A percentile compares a stretch with the other conserved stretches of the same genome.
These are phyloP conservation scores for Akanthomyces lecanii DNA, from an alignment of 2,329 filamentous ascomycete genomes.

Conservation along the genomic window DNA sequence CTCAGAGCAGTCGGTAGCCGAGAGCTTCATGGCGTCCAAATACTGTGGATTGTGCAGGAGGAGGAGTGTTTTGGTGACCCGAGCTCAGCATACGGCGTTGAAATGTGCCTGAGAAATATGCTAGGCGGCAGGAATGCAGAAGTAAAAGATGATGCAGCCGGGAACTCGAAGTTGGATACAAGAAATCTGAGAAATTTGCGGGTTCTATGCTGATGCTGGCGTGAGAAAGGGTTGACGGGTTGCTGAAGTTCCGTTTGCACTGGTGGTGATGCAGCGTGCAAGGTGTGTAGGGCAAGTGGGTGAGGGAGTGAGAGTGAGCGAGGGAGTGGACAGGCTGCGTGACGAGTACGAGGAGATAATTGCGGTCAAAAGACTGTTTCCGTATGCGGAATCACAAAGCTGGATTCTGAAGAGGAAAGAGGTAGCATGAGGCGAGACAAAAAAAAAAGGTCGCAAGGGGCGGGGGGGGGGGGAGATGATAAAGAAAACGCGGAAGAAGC, in stretches of 20 bases:
- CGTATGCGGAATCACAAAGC: not conserved
- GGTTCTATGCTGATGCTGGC: not conserved
- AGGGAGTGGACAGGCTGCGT: too few relatives aligned
- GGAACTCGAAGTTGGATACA: not conserved
- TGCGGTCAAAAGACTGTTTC: not conserved
- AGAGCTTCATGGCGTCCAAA: not conserved
- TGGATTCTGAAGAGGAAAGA: not conserved
- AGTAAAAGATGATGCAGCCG: not conserved
- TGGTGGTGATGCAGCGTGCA: not conserved
- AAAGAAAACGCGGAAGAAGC: conserved; percentile 11
- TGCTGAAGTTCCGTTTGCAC: conserved; percentile 6
- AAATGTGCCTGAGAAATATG: too few relatives aligned
- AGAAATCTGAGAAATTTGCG: not conserved
- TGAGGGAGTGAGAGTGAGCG: conserved; percentile 13
- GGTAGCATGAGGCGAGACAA: conserved; percentile 4
- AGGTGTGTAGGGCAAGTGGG: not conserved
- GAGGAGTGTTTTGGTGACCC: not conserved
- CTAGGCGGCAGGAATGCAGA: not conserved
- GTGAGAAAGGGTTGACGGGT: not conserved
- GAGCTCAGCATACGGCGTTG: not conserved
- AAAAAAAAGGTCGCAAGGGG: not conserved
- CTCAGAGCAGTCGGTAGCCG: not conserved
- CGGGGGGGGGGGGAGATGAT: conserved; percentile 2
- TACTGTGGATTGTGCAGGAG: not conserved
- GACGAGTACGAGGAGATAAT: not conserved